Evolutionary conservation across 495 filamentous ascomycete genomes (phyloP), one percentile per base, ranked within the genome.

Genomic region (Aspergillus affinis): DNA sequence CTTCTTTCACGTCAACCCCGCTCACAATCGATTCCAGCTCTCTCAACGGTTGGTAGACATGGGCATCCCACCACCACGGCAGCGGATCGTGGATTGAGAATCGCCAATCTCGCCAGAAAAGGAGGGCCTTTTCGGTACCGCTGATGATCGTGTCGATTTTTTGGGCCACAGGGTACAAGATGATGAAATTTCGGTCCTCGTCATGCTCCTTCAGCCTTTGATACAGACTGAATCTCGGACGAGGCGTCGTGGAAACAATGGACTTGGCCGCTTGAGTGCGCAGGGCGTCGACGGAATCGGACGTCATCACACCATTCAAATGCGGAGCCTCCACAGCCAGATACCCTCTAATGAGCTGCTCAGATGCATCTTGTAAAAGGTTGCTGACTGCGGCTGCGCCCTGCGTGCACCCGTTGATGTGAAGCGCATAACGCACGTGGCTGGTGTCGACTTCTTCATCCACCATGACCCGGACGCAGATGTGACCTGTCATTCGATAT

Each of bases 401-500:
- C 19, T 72, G 69, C 6, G 67, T 57, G 49, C 77, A 78, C 54
- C 70, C 72, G 7, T 69, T 70, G 50, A 80, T 75, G 50, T 77
- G 70, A 20, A 78, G 61, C 4, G 65, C 60, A 57, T 78, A 73
- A 30, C 76, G 73, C n/a, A 80, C 72, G 9, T 72, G 73, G 18
- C 72, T 67, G 0, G 53, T 23, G 4, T 69, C 68, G 19, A 76
- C 74, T 44, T 77, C 74, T 54, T 83, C 75, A 46, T 84, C 77
- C 7, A 89, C 80, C 61, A 90, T 72, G 48, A 92, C 82, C 60
- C 86, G 82, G 50, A 92, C 83, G 7, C 79, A 83, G 12, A 92
- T 67, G 69, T 93, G 90, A 5, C 90, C 88, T 0, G 88, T 92
- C 66, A 88, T 70, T 6, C 73, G 63, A 6, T 66, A 64, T 0